Evolutionary conservation across 768 basidiomycete genomes (phyloP), one percentile per base, ranked within the genome.

Genomic region (Suillus subaureus): DNA sequence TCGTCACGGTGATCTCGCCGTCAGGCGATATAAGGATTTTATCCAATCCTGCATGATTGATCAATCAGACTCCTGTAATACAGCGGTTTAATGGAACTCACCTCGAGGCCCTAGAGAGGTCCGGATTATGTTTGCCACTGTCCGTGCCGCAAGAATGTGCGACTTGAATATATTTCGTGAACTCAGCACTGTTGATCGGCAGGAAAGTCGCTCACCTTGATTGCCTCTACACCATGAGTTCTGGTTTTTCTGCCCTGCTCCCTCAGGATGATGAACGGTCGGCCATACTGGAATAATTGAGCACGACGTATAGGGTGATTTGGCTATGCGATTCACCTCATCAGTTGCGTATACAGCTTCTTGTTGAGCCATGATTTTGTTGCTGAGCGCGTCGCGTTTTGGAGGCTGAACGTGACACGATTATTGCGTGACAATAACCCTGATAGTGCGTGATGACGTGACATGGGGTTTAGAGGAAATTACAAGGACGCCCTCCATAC

Each of bases 1-100:
- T 99, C 16, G 97, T 99, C 43, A 99, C 97, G 39, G 96, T 99
- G 73, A 99, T 99, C 72, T 99, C 97, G 58, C 97, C 97, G 82
- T 99, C 97, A 26, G 96, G 90, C 35, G 93, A 94, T 70, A 96
- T 94, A 71, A 96, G 85, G 72, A 96, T 94, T 85, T 96, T 96
- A 83, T 96, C 94, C 58, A 98, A 87, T 52, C 97, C 95, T 97
- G 67, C 15, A 70, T 56, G 42, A 58, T 65, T 65, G 70, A 66
- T 65, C 61, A 67, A 56, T 52, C n/a, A 64, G 42, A 31, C 58
- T 60, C 40, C 58, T 60, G 58, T 60, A 11, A 26, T 28, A 11
- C 26, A 60, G 60, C 7, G 37, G 40, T 64, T 15, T 18, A n/a
- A 35, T 33, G 56, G 28, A 61, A 74, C 81, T 56, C 52, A 93